Evolutionary conservation across 352 stramenopile genomes (phyloP).

Genomic region (Globisporangium irregulare): DNA sequence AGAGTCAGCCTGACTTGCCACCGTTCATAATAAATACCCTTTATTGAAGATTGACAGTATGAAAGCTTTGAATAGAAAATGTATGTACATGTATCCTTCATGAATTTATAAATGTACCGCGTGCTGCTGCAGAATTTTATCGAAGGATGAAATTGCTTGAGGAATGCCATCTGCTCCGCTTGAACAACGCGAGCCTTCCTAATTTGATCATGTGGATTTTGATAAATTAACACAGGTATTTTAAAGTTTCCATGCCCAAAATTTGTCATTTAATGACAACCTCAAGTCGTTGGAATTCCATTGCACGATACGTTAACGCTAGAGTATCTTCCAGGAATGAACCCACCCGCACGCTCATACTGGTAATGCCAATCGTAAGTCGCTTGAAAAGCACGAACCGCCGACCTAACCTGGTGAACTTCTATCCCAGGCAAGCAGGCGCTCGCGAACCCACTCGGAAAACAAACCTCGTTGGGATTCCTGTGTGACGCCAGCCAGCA

Average conservation of each 20-base stretch:
- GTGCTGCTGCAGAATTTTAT: background rate
- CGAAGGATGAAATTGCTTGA: conserved; percentile 7
- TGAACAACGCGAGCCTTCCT: background rate
- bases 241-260: too few species aligned
- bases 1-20: conserved; percentile 3
- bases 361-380: background rate
- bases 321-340: background rate
- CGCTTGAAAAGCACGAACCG: background rate
- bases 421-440: background rate
- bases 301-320: too few species aligned
- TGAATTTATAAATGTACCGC: background rate
- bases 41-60: background rate
- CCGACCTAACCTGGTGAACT: too few species aligned
- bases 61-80: background rate
- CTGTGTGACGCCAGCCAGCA: background rate
- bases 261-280: too few species aligned
- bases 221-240: background rate
- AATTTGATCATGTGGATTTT: background rate
- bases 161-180: conserved; percentile 6
- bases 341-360: background rate
- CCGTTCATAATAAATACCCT: background rate
- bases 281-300: too few species aligned
- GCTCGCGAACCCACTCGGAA: background rate
- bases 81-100: background rate
- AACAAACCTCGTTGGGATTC: background rate